Evolutionary conservation across 176 grass and related monocot species (phyloP).

Genomic region (Raddia distichophylla): DNA sequence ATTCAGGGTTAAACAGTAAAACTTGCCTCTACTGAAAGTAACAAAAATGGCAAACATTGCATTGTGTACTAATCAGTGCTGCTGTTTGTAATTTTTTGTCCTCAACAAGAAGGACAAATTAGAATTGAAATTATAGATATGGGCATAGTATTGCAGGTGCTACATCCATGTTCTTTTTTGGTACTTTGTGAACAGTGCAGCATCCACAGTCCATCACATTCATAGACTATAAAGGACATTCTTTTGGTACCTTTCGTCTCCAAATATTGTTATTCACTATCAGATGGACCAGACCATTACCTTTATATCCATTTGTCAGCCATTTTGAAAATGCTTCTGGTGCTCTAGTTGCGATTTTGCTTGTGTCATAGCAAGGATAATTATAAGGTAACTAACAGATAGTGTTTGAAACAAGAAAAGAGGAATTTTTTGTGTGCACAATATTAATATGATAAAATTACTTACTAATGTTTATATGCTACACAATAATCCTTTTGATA

Average conservation of each 20-base stretch:
- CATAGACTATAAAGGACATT: neutral
- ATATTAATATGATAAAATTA: no score
- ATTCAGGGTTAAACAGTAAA: conserved; percentile 17
- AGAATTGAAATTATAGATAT: conserved; percentile 7
- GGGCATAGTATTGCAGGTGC: neutral
- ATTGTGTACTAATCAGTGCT: neutral
- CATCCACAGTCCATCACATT: neutral
- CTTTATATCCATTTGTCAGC: neutral
- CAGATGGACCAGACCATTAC: neutral
- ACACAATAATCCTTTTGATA: neutral
- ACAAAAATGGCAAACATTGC: neutral
- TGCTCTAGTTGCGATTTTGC: neutral
- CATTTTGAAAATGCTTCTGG: conserved; percentile 24
- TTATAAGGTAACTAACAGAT: neutral
- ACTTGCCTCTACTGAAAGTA: neutral
- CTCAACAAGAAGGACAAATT: neutral
- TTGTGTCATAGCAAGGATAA: neutral
- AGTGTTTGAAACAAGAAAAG: neutral
- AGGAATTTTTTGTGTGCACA: neutral
- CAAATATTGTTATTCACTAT: neutral
- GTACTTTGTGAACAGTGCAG: neutral
- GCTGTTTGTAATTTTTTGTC: neutral
- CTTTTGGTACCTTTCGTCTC: neutral
- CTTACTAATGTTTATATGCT: neutral
- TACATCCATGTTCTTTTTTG: neutral